Conservation (phyloP, 768 basidiomycete species). For the Panaeolus cyanescens region DNA sequence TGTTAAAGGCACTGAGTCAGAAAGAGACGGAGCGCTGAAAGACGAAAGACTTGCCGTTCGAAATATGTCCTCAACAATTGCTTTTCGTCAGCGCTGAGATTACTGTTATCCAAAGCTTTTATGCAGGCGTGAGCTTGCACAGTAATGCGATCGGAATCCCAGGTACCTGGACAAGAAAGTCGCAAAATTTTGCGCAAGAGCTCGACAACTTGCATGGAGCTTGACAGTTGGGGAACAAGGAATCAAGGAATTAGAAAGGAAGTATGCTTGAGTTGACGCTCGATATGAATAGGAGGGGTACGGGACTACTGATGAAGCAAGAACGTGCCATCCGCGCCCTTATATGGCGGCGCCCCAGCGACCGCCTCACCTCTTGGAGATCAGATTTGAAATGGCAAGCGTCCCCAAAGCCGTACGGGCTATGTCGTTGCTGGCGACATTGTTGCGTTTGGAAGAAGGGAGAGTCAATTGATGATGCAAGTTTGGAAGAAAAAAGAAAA, state of each 20-base stretch:
- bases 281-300: background rate
- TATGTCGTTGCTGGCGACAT: constrained; percentile 2
- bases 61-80: background rate
- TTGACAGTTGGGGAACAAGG: background rate
- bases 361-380: constrained; percentile 3
- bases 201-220: background rate
- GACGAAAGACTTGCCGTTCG: background rate
- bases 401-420: background rate
- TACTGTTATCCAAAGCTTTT: constrained; percentile 3
- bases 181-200: constrained; percentile 1
- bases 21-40: background rate
- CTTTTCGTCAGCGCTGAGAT: background rate
- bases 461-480: constrained; percentile 3
- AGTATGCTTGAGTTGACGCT: background rate
- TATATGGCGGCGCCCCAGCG: constrained; percentile 2
- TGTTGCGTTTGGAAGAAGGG: constrained; percentile 2
- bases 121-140: constrained; percentile 3
- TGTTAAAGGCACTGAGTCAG: background rate
- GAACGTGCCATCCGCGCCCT: background rate
- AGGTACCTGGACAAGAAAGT: background rate
- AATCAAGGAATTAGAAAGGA: background rate
- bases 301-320: background rate
- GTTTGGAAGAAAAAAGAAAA: constrained; percentile 4
- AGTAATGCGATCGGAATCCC: constrained; percentile 1
- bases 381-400: background rate